Base-by-base conservation (phyloP, 495 filamentous ascomycete species). In the Penicillium simplicissimum region DNA sequence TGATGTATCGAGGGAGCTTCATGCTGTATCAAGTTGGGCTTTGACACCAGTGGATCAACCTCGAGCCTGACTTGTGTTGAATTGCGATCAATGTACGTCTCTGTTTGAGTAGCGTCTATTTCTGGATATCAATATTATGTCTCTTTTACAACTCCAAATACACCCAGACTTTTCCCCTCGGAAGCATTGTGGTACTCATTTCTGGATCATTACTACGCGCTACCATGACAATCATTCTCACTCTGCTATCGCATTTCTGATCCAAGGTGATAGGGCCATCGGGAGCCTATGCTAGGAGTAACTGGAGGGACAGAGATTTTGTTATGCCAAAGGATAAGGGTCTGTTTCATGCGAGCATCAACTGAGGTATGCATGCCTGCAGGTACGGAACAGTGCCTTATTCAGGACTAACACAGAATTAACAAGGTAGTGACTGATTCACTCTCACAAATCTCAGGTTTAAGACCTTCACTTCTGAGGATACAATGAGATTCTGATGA, bases 51-150 rank as follows among this genome's bases (percentile, higher is more conserved):
- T 54, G 14, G 2, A 48, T 25, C 45, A 7, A 21, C 17, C 48
- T 53, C 38, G 21, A 60, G 36, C 31, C 55, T 61, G 19, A 34
- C n/a, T 8, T 21, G 25, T 47, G 49, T 52, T 56, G 38, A 61
- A 37, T 55, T 55, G 62, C 47, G 37, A 38, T 51, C 36, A 52
- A 59, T 14, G 51, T 58, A 64, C 58, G 51, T 43, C 23, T 53
- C 7, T 52, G 5, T 33, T 60, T 40, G 25, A 47, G 31, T 53
- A 53, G 51, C 51, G 51, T 9, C 51, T 53, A 8, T 8, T 53
- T 19, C 8, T 4, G 10, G 15, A 53, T 19, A 19, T 15, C 31
- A 53, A 36, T 35, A 36, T 36, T 53, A 31, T 34, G 14, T 36
- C 35, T 34, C 23, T 25, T 6, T 13, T 13, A 25, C 11, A 49